A percentile compares a stretch with the other conserved stretches of the same genome.
These are phyloP conservation scores for Scheffersomyces segobiensis DNA, from an alignment of 1,139 yeast genomes.

Conservation along the genomic window DNA sequence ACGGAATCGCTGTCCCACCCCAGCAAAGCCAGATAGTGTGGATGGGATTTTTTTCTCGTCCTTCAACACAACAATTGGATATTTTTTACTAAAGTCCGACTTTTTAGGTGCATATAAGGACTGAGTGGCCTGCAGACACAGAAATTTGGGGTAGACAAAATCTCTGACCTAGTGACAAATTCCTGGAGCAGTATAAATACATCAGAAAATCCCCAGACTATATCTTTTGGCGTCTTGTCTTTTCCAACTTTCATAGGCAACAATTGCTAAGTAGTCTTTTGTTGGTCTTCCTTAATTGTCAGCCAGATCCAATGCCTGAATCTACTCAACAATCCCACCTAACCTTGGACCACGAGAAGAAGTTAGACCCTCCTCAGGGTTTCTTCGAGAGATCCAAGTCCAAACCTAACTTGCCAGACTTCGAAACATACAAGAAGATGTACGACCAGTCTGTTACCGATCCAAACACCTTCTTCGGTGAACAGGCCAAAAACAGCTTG, in stretches of 20 bases:
- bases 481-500: conserved; percentile 55
- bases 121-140: not conserved
- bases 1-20: not conserved
- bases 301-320: conserved; percentile 18
- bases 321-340: conserved; percentile 23
- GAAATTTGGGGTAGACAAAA: not conserved
- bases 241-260: not conserved
- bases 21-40: not conserved
- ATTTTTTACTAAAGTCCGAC: not conserved
- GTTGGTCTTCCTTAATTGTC: not conserved
- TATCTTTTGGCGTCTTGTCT: not conserved
- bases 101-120: not conserved
- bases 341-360: conserved; percentile 45
- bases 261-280: not conserved
- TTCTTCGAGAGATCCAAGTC: conserved; percentile 51
- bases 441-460: conserved; percentile 68
- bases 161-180: not conserved
- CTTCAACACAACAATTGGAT: not conserved
- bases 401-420: conserved; percentile 49
- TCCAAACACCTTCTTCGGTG: conserved; percentile 66
- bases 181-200: not conserved
- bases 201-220: not conserved
- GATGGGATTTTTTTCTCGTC: not conserved
- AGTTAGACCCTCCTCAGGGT: conserved; percentile 55
- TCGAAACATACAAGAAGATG: conserved; percentile 58